phyloP scores from a whole-genome alignment of 202 grass and related monocot genomes.

The Eragrostis tef region DNA sequence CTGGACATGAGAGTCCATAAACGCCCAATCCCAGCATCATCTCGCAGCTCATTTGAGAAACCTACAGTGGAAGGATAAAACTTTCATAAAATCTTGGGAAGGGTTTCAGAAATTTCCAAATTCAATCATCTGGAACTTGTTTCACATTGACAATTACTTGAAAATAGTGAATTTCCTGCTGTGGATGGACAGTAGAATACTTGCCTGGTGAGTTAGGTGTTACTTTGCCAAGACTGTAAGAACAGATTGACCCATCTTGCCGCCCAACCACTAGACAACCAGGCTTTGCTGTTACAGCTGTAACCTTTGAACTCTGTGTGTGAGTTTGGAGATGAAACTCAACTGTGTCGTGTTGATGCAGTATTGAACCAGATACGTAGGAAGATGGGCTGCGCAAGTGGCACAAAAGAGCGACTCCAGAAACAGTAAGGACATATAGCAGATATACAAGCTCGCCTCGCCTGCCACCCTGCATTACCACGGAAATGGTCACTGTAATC shows the following conservation, averaged over 20 bases:
- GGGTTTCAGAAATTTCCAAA: not conserved
- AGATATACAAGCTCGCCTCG: slow-evolving; percentile 57
- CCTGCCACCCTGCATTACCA: slow-evolving; percentile 62
- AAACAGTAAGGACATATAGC: slow-evolving; percentile 72
- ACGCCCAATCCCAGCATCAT: slow-evolving; percentile 89
- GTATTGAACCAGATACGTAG: slow-evolving; percentile 76
- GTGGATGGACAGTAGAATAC: slow-evolving; percentile 22
- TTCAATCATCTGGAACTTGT: slow-evolving; percentile 29
- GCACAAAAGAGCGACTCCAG: slow-evolving; percentile 75
- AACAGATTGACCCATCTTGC: slow-evolving; percentile 82
- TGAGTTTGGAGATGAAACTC: slow-evolving; percentile 75
- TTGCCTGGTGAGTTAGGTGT: slow-evolving; percentile 74
- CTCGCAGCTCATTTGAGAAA: slow-evolving; percentile 80
- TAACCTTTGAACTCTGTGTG: slow-evolving; percentile 64
- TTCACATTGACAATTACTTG: not conserved
- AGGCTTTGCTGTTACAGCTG: slow-evolving; percentile 67
- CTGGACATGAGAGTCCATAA: slow-evolving; percentile 90
- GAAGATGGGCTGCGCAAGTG: slow-evolving; percentile 62
- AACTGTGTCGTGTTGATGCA: slow-evolving; percentile 62
- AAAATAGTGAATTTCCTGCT: not conserved
- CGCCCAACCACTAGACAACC: slow-evolving; percentile 76
- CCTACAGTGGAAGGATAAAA: slow-evolving; percentile 52
- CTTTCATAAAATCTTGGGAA: slow-evolving; percentile 39
- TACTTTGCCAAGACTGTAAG: slow-evolving; percentile 79
- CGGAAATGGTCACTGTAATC: slow-evolving; percentile 33